Base-by-base conservation (phyloP, 1,284 basidiomycete genomes). In the Inonotus hispidus region DNA sequence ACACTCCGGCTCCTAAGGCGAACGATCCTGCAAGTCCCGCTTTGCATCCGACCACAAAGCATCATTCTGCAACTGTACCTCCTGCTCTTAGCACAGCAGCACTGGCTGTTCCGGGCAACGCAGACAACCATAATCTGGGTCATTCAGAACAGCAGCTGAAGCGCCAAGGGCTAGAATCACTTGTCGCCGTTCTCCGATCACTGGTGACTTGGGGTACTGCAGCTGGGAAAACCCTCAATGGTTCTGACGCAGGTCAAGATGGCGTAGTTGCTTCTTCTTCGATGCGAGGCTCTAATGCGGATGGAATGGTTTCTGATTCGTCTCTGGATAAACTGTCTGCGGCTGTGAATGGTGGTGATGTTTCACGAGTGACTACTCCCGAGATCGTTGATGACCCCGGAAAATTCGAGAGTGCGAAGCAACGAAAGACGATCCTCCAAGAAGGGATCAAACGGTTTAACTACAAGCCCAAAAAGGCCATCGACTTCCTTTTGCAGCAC, bases 391-490 rank as follows among this genome's bases (percentile, higher is more conserved):
- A 99, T 71, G 97, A 99, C 71, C 96, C 96, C 0, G 88, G 82
- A 39, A 86, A 85, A 70, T 98, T 99, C 68, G 97, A 99, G 77
- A 95, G 83, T 66, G 97, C 95, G 32, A 99, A 98, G 74, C 91
- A 95, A 74, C 92, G 94, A 77, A 99, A 99, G 79, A 99, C 93
- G 38, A 94, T 91, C 1, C 75, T 99, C 32, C 76, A 97, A 50
- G 97, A 99, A 71, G 98, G 96, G 32, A 92, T 99, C 72, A 94
- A 90, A 74, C 94, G 94, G 73, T 99, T 99, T 78, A 99, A 99
- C 75, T 95, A 91, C 78, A 99, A 98, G 75, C 95, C 97, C 11
- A 98, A 97, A 75, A 82, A 88, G 67, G 97, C 97, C 19, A 83
- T 99, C 55, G 82, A 92, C 75, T 98, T 93, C 71, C 80, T 99